Evolutionary conservation across 495 filamentous ascomycete species (phyloP).

Genomic region (Aspergillus nanangensis): DNA sequence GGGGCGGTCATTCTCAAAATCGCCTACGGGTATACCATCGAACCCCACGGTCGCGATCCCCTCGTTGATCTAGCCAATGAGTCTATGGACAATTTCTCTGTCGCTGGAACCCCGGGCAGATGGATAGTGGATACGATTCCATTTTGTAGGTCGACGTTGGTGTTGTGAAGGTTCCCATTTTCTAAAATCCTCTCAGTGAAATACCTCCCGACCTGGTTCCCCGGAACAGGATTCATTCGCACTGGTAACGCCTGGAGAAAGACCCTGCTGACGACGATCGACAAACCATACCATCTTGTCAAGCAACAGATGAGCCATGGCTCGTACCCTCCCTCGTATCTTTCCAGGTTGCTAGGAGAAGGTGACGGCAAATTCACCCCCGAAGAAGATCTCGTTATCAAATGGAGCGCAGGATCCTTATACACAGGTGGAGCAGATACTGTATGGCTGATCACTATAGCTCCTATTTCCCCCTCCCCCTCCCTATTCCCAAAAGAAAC

Average conservation of each 20-base stretch:
- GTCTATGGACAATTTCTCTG: conserved; percentile 34
- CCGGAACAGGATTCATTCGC: conserved; percentile 36
- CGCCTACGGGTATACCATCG: conserved; percentile 45
- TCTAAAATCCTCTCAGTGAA: conserved; percentile 19
- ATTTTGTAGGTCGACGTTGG: conserved; percentile 9
- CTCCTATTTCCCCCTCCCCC: too few species aligned
- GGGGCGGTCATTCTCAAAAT: conserved; percentile 44
- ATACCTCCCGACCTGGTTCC: conserved; percentile 41
- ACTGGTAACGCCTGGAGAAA: conserved; percentile 22
- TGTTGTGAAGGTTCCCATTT: background rate
- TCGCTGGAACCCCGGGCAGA: conserved; percentile 29
- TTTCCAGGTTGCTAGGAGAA: conserved; percentile 22
- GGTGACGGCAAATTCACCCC: conserved; percentile 5
- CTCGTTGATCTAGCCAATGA: conserved; percentile 36
- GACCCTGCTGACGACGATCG: conserved; percentile 13
- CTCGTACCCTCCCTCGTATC: conserved; percentile 23
- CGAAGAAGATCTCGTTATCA: conserved; percentile 22
- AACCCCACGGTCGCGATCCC: conserved; percentile 33
- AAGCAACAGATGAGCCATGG: conserved; percentile 33
- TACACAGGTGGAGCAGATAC: conserved; percentile 56
- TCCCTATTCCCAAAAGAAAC: too few species aligned
- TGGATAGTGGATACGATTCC: conserved; percentile 42
- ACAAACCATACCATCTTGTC: conserved; percentile 34
- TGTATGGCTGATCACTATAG: conserved; percentile 8
- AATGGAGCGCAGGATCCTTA: conserved; percentile 40